A percentile compares a stretch with the other conserved stretches of the same genome.
Evolutionary conservation across 2,329 filamentous ascomycete genomes (phyloP).

Genomic region (Cryphonectria naterciae): DNA sequence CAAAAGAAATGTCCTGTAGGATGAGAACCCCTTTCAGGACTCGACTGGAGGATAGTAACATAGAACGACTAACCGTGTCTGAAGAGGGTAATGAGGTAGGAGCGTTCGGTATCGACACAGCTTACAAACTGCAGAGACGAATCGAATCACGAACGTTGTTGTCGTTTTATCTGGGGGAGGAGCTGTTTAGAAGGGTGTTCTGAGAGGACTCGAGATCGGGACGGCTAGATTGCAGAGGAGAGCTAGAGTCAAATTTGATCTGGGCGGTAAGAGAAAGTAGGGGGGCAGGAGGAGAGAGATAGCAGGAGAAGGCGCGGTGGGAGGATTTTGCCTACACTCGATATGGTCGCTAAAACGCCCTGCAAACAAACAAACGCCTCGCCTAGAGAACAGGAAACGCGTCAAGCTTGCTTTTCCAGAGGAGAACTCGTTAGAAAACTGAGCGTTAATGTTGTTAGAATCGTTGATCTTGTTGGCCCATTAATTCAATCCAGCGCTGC

Average conservation of each 20-base stretch:
- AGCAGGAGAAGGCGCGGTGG: background rate
- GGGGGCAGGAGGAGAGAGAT: background rate
- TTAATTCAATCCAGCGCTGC: background rate
- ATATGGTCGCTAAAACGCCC: background rate
- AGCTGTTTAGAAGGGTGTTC: background rate
- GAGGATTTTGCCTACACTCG: background rate
- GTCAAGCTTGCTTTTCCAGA: background rate
- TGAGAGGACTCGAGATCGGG: background rate
- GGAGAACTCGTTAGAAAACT: background rate
- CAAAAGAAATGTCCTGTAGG: background rate
- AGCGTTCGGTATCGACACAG: background rate
- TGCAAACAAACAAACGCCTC: background rate
- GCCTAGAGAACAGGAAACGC: background rate
- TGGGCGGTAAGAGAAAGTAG: background rate
- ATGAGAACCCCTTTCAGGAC: background rate
- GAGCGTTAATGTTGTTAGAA: background rate
- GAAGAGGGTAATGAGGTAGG: background rate
- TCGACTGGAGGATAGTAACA: background rate
- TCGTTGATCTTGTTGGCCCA: background rate
- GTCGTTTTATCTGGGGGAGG: background rate
- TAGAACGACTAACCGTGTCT: background rate
- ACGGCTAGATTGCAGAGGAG: background rate
- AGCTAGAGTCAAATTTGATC: background rate
- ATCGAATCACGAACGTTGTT: background rate
- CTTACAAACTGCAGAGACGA: background rate